Evolutionary conservation across 345 rosid genomes (phyloP).

Genomic region (Arabidopsis suecica): DNA sequence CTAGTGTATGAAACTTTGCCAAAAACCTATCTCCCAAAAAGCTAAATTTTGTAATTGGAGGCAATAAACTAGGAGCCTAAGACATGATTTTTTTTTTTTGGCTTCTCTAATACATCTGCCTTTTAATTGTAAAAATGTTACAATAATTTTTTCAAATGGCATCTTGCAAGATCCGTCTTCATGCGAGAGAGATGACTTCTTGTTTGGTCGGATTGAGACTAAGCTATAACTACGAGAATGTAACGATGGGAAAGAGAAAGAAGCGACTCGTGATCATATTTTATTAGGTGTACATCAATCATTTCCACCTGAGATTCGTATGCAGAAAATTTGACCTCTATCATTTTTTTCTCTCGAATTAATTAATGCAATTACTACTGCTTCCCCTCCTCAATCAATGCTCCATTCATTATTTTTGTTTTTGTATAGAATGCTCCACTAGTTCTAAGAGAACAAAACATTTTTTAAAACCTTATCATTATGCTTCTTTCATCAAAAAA

Average conservation of each 20-base stretch:
- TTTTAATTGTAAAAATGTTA: background rate
- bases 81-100: background rate
- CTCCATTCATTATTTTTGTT: slow-evolving; percentile 32
- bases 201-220: slow-evolving; percentile 38
- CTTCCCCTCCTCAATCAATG: slow-evolving; percentile 33
- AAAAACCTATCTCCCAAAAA: background rate
- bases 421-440: slow-evolving; percentile 9
- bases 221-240: slow-evolving; percentile 41
- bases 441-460: slow-evolving; percentile 17
- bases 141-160: background rate
- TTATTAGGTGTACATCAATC: slow-evolving; percentile 36
- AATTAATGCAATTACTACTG: slow-evolving; percentile 22
- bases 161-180: slow-evolving; percentile 8
- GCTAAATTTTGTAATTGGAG: too few species aligned
- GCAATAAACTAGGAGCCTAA: background rate
- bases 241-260: slow-evolving; percentile 31
- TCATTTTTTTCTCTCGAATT: slow-evolving; percentile 10
- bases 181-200: slow-evolving; percentile 30
- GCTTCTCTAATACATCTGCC: background rate
- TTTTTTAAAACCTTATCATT: slow-evolving; percentile 30
- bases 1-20: background rate
- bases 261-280: slow-evolving; percentile 38
- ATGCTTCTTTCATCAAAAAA: slow-evolving; percentile 16
- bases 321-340: slow-evolving; percentile 9
- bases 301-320: slow-evolving; percentile 34